Evolutionary conservation across 768 basidiomycete species (phyloP).

Genomic region (Tubosaeta brunneosetosa): DNA sequence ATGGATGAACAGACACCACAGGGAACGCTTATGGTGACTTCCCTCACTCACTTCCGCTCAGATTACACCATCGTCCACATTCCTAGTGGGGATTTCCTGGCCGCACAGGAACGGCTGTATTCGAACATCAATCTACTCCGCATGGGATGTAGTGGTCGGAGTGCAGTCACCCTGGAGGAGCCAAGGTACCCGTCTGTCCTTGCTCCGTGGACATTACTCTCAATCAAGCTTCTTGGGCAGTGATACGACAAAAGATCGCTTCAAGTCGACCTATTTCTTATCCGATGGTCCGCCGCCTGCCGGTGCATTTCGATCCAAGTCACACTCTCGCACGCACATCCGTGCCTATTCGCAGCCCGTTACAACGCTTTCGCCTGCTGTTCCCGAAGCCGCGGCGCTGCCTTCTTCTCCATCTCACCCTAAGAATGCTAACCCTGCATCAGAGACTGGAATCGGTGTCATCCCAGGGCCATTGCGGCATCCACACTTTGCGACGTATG

Average conservation of each 20-base stretch:
- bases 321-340: conserved; percentile 28
- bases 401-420: conserved; percentile 21
- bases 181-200: conserved; percentile 43
- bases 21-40: conserved; percentile 75
- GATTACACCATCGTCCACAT: conserved; percentile 83
- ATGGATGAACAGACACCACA: conserved; percentile 45
- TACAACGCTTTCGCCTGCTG: conserved; percentile 19
- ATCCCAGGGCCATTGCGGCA: conserved; percentile 19
- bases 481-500: conserved; percentile 54
- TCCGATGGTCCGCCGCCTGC: conserved; percentile 33
- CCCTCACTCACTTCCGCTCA: conserved; percentile 81
- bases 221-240: conserved; percentile 32
- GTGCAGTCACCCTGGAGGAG: conserved; percentile 72
- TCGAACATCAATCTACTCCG: conserved; percentile 78
- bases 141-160: conserved; percentile 80
- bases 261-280: conserved; percentile 65
- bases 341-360: conserved; percentile 28
- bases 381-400: conserved; percentile 22
- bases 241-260: conserved; percentile 77
- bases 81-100: conserved; percentile 60
- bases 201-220: conserved; percentile 6
- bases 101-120: conserved; percentile 63
- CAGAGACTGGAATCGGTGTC: conserved; percentile 6
- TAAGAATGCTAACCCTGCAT: conserved; percentile 8
- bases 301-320: conserved; percentile 24